Evolutionary conservation across 1,139 yeast species (phyloP).

Genomic region (Saccharomycopsis hybrid): DNA sequence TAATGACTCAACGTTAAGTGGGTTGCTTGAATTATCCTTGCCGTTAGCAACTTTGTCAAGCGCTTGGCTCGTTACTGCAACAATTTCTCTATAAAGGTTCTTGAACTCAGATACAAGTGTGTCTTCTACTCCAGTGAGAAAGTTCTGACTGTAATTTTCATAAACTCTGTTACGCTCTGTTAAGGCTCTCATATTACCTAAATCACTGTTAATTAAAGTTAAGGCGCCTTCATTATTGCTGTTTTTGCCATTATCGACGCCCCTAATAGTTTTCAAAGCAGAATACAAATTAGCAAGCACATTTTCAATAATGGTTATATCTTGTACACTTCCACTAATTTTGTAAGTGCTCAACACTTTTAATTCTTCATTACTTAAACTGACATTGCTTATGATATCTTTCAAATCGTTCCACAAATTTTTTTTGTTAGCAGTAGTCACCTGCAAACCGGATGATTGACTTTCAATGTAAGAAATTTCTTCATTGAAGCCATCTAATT

Average conservation of each 20-base stretch:
- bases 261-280: constrained; percentile 57
- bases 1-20: too few species aligned
- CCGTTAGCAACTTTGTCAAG: too few species aligned
- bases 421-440: constrained; percentile 76
- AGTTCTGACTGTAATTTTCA: constrained; percentile 48
- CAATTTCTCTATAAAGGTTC: constrained; percentile 32
- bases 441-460: constrained; percentile 78
- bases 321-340: constrained; percentile 42
- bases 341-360: constrained; percentile 40
- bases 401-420: constrained; percentile 62
- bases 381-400: constrained; percentile 61
- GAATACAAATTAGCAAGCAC: constrained; percentile 54
- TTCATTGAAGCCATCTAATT: constrained; percentile 53
- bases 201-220: constrained; percentile 35
- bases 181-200: constrained; percentile 69
- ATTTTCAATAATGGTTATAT: constrained; percentile 46
- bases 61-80: constrained; percentile 16
- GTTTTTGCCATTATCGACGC: constrained; percentile 34
- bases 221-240: constrained; percentile 29
- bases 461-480: constrained; percentile 68
- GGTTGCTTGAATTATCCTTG: too few species aligned
- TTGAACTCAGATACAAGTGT: constrained; percentile 43
- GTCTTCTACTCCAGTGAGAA: constrained; percentile 42
- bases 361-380: constrained; percentile 53
- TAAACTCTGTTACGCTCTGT: constrained; percentile 60